Base-by-base conservation (phyloP, 352 stramenopile species). In the Phytophthora quininea region DNA sequence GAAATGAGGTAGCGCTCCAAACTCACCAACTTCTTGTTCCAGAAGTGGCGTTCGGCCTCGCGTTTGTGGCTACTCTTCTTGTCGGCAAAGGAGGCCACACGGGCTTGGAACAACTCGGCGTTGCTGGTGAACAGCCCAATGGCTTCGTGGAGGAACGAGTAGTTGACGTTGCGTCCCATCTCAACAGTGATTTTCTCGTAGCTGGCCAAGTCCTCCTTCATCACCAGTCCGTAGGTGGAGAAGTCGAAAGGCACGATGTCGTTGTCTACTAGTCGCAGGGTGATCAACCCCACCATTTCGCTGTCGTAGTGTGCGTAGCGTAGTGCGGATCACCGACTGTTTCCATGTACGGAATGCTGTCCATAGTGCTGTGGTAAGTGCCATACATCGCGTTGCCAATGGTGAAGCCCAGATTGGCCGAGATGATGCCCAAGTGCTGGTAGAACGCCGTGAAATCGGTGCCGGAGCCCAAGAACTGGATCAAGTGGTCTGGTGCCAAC, bases 401-500 rank as follows among this genome's bases (percentile, higher is more conserved):
- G 24, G 47, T 50, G 54, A 93, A 94, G 0, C 47, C 71, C 58
- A 97, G 67, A 60, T 95, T 86, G n/a, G 89, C 76, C 10, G 75
- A 91, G 33, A 86, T 79, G 58, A 96, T 90, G 24, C 90, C 88
- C 11, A 96, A 71, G 61, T 93, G 84, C 61, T 92, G 80, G 55
- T 95, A 81, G 71, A 97, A 97, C 3, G 82, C 79, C n/a, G 83
- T 93, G 60, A 88, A 93, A 67, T 91, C 85, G 0, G 73, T 84
- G n/a, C 82, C 85, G 1, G 77, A 82, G 7, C 83, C 83, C 24
- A 93, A 66, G 42, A 86, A 79, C 47, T 67, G 68, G 50, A 92
- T 75, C 7, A 85, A 30, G 55, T 83, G 69, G 50, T 83, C 71
- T 2, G 74, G 77, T 9, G 62, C 77, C 27, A 86, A 48, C n/a